Evolutionary conservation across 2,329 filamentous ascomycete species (phyloP), one percentile per base, ranked within the genome.

Genomic region (Aspergillus hortae): DNA sequence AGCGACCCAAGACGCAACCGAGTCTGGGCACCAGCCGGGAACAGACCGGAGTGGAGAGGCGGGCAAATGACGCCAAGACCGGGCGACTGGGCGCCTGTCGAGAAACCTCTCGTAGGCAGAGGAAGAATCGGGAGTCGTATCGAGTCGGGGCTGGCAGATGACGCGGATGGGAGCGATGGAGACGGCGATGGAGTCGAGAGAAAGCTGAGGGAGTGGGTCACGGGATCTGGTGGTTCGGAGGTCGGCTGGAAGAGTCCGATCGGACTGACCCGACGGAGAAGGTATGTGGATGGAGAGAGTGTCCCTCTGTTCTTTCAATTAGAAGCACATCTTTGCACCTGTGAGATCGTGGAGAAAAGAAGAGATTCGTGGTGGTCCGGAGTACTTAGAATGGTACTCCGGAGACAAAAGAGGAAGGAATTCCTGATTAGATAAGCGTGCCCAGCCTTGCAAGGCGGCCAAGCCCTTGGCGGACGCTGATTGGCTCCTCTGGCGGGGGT

Each of bases 401-500:
- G 19, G 19, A 19, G 19, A 19, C 19, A 19, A 2, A 19, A 27
- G 23, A n/a, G 15, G 12, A 41, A 50, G 14, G 14, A 36, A 7
- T 25, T 11, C 10, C 38, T 23, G 32, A 6, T 30, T 30, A 53
- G 32, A n/a, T 46, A 27, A 35, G 25, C 11, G 6, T 48, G 51
- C 54, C 56, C 56, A 58, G 59, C 57, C 56, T 54, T 60, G 58
- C 58, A 57, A 56, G 58, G 58, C 58, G 55, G 57, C 58, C 50
- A 57, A 58, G 46, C 7, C 12, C 35, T 17, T 38, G 27, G 27
- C 10, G 3, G 27, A 30, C 12, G 35, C 14, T 38, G 35, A 38
- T 38, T 38, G 35, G 35, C 15, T 17, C 14, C 35, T 38, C 35
- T 9, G 35, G 27, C 7, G 27, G 27, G 27, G 27, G 27, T 30